Conservation (phyloP, 2,329 filamentous ascomycete species). For the Fonsecaea erecta region DNA sequence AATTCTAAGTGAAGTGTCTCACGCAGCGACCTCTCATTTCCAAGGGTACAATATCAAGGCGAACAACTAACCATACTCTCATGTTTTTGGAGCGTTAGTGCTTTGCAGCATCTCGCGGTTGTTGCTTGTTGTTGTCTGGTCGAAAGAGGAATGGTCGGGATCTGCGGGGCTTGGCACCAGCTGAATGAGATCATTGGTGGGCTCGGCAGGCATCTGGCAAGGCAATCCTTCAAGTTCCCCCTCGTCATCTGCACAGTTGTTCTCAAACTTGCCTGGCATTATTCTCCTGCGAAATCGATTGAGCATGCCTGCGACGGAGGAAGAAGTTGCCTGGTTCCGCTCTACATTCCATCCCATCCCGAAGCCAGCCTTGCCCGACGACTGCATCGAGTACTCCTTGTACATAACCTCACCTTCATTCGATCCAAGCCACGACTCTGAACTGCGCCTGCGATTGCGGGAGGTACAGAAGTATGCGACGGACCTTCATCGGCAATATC, state of each 20-base stretch:
- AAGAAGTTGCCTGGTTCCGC: constrained; percentile 68
- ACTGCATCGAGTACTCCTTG: constrained; percentile 83
- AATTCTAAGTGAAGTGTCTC: neutral
- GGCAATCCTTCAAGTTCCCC: neutral
- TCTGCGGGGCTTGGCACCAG: neutral
- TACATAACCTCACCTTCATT: constrained; percentile 68
- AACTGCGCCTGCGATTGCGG: constrained; percentile 69
- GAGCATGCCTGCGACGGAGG: constrained; percentile 52
- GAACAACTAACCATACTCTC: constrained; percentile 26
- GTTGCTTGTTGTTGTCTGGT: constrained; percentile 14
- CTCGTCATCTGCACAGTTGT: neutral
- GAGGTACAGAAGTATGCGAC: constrained; percentile 71
- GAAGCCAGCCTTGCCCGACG: constrained; percentile 71
- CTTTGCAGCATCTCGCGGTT: constrained; percentile 1
- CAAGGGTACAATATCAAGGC: constrained; percentile 15
- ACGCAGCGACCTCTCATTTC: neutral
- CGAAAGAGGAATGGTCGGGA: constrained; percentile 16
- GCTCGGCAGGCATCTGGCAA: neutral
- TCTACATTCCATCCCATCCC: constrained; percentile 69
- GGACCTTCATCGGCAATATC: constrained; percentile 65
- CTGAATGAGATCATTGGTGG: neutral
- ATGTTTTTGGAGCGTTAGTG: neutral
- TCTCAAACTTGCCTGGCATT: neutral
- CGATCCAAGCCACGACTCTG: constrained; percentile 58
- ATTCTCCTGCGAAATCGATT: neutral